These are phyloP conservation scores for Coccomyxa sp. DNA, from an alignment of 139 green algal genomes.

Conservation along the genomic window DNA sequence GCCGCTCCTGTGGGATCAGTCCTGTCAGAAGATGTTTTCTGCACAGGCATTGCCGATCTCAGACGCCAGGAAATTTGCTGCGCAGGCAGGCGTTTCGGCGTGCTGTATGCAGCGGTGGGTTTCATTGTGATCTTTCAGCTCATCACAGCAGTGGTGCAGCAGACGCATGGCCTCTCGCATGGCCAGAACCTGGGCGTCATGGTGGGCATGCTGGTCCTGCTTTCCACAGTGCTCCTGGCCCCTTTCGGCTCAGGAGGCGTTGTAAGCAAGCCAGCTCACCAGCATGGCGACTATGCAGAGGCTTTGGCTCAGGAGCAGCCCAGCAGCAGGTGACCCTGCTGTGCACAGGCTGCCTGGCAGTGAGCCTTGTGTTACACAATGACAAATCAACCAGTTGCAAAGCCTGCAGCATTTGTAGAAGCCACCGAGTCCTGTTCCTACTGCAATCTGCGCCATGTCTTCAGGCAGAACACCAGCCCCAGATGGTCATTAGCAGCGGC, in stretches of 20 bases:
- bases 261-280: not conserved
- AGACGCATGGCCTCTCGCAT: not conserved
- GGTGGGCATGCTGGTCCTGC: not conserved
- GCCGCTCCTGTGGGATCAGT: no score
- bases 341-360: not conserved
- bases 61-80: no score
- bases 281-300: not conserved
- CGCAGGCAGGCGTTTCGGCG: constrained; percentile 12
- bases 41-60: no score
- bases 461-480: not conserved
- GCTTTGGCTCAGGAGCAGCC: no score
- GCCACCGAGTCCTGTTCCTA: not conserved
- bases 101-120: constrained; percentile 4
- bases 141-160: not conserved
- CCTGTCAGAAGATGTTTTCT: no score
- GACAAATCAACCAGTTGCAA: not conserved
- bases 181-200: constrained; percentile 1
- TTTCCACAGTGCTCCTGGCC: not conserved
- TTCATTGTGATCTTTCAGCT: constrained; percentile 11
- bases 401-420: not conserved
- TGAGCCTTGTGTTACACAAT: not conserved
- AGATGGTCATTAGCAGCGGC: no score
- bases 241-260: not conserved
- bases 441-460: not conserved
- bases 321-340: not conserved